phyloP scores from a whole-genome alignment of 2,329 filamentous ascomycete genomes.

The Xylariaceae sp. region DNA sequence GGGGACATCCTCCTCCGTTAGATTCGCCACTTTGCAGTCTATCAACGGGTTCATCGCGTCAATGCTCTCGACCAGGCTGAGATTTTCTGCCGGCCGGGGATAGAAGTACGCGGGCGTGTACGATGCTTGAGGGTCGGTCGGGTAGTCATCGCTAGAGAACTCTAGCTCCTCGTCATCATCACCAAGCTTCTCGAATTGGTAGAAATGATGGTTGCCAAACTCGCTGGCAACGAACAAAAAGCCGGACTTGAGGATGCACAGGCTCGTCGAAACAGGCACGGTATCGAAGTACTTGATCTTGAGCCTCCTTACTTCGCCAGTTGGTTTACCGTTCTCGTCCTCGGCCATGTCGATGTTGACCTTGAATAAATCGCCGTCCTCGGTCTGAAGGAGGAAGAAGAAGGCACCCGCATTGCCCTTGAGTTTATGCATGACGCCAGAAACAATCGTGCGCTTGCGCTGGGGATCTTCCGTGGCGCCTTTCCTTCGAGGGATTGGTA shows the following conservation, averaged over 20 bases:
- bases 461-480: slow-evolving; percentile 89
- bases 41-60: slow-evolving; percentile 86
- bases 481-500: slow-evolving; percentile 80
- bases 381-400: slow-evolving; percentile 93
- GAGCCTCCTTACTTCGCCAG: slow-evolving; percentile 73
- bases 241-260: slow-evolving; percentile 92
- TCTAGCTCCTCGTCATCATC: slow-evolving; percentile 90
- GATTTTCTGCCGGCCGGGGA: slow-evolving; percentile 71
- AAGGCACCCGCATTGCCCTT: slow-evolving; percentile 78
- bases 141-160: slow-evolving; percentile 77
- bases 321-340: slow-evolving; percentile 70
- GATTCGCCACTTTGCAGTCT: slow-evolving; percentile 85
- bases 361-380: slow-evolving; percentile 98
- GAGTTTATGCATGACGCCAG: slow-evolving; percentile 96
- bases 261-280: slow-evolving; percentile 76
- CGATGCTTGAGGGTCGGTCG: slow-evolving; percentile 64
- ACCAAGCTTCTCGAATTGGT: slow-evolving; percentile 94
- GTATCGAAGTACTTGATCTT: slow-evolving; percentile 99
- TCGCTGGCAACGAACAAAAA: slow-evolving; percentile 92
- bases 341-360: slow-evolving; percentile 87
- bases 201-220: slow-evolving; percentile 88
- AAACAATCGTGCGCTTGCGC: slow-evolving; percentile 78
- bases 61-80: slow-evolving; percentile 79
- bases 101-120: slow-evolving; percentile 82
- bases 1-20: slow-evolving; percentile 87